These are phyloP conservation scores for Fusarium globosum DNA, from an alignment of 2,329 filamentous ascomycete species.

Conservation along the genomic window DNA sequence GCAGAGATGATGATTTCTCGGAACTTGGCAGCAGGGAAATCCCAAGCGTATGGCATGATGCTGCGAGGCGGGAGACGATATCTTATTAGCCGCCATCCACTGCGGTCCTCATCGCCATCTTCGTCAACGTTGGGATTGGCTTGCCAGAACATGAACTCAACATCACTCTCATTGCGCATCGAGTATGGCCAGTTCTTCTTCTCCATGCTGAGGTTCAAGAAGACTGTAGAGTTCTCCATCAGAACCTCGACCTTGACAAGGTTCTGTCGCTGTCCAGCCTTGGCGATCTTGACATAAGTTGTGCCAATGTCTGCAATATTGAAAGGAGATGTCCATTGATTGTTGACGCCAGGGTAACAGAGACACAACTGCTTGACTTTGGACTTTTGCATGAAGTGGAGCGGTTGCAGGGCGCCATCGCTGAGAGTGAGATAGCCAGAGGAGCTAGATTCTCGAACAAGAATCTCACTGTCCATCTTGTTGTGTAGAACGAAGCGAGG, in stretches of 20 bases:
- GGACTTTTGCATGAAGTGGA: constrained; percentile 89
- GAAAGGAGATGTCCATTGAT: constrained; percentile 97
- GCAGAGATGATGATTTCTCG: constrained; percentile 84
- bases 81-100: constrained; percentile 90
- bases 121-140: constrained; percentile 93
- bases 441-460: constrained; percentile 91
- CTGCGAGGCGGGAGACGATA: constrained; percentile 93
- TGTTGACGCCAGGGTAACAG: constrained; percentile 93
- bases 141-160: constrained; percentile 96
- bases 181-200: constrained; percentile 98
- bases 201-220: constrained; percentile 89
- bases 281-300: constrained; percentile 92
- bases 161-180: constrained; percentile 97
- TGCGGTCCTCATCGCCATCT: constrained; percentile 83
- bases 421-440: constrained; percentile 84
- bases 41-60: constrained; percentile 99
- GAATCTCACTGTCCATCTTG: constrained; percentile 87
- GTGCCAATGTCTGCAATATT: constrained; percentile 96
- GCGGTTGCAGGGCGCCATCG: constrained; percentile 81
- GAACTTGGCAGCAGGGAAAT: constrained; percentile 96
- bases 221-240: constrained; percentile 93
- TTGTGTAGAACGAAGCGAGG: constrained; percentile 96
- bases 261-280: constrained; percentile 87
- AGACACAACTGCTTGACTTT: constrained; percentile 89
- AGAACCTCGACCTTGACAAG: constrained; percentile 89